A percentile compares a stretch with the other conserved stretches of the same genome.
Evolutionary conservation across 257 asterid species (phyloP).

Genomic region (Penstemon barbatus): DNA sequence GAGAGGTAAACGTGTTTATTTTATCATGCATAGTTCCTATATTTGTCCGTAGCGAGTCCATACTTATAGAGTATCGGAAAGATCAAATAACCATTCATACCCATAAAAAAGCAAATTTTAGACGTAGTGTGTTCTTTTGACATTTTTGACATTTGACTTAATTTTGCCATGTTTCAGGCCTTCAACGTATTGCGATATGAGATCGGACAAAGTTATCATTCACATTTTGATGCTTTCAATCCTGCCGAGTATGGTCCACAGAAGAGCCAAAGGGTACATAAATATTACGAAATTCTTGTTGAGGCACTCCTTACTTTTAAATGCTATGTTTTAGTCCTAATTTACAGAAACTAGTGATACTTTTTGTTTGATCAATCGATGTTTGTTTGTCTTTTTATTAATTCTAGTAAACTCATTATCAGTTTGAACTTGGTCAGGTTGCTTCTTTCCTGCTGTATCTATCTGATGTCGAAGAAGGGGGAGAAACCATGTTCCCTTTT

Average conservation of each 20-base stretch:
- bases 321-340: no score
- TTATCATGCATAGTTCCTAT: not conserved
- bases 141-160: no score
- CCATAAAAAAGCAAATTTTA: no score
- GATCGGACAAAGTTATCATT: conserved; percentile 82
- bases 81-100: no score
- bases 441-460: conserved; percentile 91
- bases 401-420: conserved; percentile 13
- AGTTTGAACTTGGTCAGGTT: conserved; percentile 44
- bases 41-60: no score
- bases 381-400: not conserved
- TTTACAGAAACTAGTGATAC: not conserved
- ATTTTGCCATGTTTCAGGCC: conserved; percentile 52
- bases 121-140: no score
- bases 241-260: conserved; percentile 95
- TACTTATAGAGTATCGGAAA: no score
- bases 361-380: not conserved
- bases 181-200: conserved; percentile 86
- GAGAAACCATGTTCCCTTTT: conserved; percentile 95
- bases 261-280: conserved; percentile 85
- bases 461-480: conserved; percentile 96
- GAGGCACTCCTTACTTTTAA: not conserved
- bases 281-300: not conserved
- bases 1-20: conserved; percentile 60
- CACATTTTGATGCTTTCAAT: conserved; percentile 90